A percentile compares a stretch with the other conserved stretches of the same genome.
Evolutionary conservation across 116 monocot species (phyloP).

Genomic region (Posidonia oceanica): DNA sequence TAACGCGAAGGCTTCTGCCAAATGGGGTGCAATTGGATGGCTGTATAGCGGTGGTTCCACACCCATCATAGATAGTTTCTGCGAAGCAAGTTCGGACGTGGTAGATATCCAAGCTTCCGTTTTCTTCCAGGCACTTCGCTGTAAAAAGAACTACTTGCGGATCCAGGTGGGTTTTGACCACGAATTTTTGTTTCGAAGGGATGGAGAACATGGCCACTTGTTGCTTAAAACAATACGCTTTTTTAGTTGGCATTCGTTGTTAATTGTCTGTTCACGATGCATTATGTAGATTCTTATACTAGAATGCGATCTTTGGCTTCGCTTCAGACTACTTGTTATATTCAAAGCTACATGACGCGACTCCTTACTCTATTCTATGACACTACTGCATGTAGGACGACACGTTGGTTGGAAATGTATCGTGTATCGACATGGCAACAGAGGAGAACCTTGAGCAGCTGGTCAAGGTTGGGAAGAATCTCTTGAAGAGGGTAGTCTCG

Average conservation of each 20-base stretch:
- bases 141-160: conserved; percentile 17
- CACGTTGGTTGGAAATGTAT: conserved; percentile 4
- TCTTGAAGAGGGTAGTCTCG: conserved; percentile 18
- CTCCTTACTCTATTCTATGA: not conserved
- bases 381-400: conserved; percentile 12
- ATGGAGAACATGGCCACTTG: too few relatives aligned
- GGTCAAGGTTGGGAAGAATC: conserved; percentile 13
- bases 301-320: too few relatives aligned
- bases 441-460: conserved; percentile 16
- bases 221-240: too few relatives aligned
- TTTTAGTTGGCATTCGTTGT: too few relatives aligned
- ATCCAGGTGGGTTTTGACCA: conserved; percentile 13
- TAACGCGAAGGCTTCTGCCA: conserved; percentile 9
- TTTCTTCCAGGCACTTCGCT: conserved; percentile 21
- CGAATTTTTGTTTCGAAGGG: too few relatives aligned
- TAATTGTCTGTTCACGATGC: too few relatives aligned
- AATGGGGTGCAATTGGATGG: conserved; percentile 29
- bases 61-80: conserved; percentile 23
- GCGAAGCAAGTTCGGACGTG: conserved; percentile 26
- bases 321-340: too few relatives aligned
- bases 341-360: too few relatives aligned
- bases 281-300: too few relatives aligned
- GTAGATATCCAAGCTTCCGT: conserved; percentile 29
- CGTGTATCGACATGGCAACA: conserved; percentile 23
- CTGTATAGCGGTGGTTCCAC: conserved; percentile 9